Conservation (phyloP, 768 basidiomycete species). For the Phylloporus arenicola region DNA sequence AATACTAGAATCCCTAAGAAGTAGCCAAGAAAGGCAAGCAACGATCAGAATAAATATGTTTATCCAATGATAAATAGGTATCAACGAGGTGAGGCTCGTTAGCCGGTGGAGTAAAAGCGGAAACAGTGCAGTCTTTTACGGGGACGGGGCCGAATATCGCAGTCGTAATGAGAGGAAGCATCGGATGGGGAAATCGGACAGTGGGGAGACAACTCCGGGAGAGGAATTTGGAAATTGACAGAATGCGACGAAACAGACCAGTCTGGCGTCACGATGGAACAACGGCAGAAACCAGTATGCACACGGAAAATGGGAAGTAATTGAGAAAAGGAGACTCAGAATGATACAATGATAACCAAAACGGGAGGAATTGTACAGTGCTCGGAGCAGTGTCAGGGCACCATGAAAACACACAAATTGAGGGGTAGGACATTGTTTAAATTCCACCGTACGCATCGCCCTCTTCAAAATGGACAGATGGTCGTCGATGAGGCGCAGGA, state of each 20-base stretch:
- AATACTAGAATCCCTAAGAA: neutral
- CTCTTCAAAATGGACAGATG: constrained; percentile 49
- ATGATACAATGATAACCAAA: constrained; percentile 25
- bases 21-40: neutral
- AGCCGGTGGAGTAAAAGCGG: constrained; percentile 21
- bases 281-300: constrained; percentile 23
- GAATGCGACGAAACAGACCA: constrained; percentile 22
- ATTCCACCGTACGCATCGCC: constrained; percentile 70
- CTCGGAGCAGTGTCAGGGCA: constrained; percentile 6
- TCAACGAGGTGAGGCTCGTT: constrained; percentile 36
- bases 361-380: constrained; percentile 18
- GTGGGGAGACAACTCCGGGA: constrained; percentile 2
- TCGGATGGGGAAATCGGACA: constrained; percentile 9
- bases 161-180: neutral
- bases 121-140: constrained; percentile 16
- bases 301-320: constrained; percentile 2
- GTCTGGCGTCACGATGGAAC: constrained; percentile 21
- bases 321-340: constrained; percentile 2
- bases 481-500: constrained; percentile 32
- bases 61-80: constrained; percentile 15
- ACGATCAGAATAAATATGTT: neutral
- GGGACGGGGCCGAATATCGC: constrained; percentile 1
- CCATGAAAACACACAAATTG: constrained; percentile 7
- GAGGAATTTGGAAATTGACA: neutral
- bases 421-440: constrained; percentile 26